phyloP scores from a whole-genome alignment of 1,139 yeast genomes.

The Pichia sp. region DNA sequence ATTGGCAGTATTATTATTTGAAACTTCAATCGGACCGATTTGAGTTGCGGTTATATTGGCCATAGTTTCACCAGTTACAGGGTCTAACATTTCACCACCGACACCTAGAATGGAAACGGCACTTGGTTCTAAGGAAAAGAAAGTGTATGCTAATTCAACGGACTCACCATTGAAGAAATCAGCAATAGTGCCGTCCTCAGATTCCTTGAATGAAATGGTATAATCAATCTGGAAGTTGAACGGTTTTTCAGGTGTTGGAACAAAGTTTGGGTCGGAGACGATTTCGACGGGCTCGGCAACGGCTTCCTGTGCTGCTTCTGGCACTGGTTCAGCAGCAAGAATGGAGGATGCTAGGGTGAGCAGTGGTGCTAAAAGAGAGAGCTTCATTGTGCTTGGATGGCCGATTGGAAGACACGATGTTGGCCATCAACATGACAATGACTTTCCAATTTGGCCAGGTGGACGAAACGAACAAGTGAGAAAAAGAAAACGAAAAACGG shows the following conservation, averaged over 20 bases:
- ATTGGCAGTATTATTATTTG: slow-evolving; percentile 40
- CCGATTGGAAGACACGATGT: too few species aligned
- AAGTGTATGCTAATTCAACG: slow-evolving; percentile 46
- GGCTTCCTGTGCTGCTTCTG: slow-evolving; percentile 15
- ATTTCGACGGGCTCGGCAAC: slow-evolving; percentile 11
- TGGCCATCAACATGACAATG: too few species aligned
- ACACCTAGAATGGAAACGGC: slow-evolving; percentile 59
- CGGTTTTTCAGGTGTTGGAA: slow-evolving; percentile 30
- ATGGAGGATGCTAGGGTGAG: slow-evolving; percentile 14
- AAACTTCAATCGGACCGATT: slow-evolving; percentile 55
- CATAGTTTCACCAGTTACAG: slow-evolving; percentile 42
- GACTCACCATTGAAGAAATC: slow-evolving; percentile 46
- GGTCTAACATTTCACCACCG: slow-evolving; percentile 63
- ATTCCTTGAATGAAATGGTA: slow-evolving; percentile 38
- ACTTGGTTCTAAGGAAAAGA: slow-evolving; percentile 51
- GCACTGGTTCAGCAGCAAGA: slow-evolving; percentile 8
- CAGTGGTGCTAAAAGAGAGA: not conserved
- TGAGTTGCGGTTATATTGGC: slow-evolving; percentile 62
- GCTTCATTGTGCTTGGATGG: not conserved
- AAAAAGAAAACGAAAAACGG: not conserved
- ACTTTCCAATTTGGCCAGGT: too few species aligned
- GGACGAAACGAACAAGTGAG: too few species aligned
- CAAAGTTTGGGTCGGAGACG: slow-evolving; percentile 20
- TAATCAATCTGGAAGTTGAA: slow-evolving; percentile 39
- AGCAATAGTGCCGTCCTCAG: slow-evolving; percentile 33